Base-by-base conservation (phyloP, 2,329 filamentous ascomycete genomes). In the Colletotrichum sp. region DNA sequence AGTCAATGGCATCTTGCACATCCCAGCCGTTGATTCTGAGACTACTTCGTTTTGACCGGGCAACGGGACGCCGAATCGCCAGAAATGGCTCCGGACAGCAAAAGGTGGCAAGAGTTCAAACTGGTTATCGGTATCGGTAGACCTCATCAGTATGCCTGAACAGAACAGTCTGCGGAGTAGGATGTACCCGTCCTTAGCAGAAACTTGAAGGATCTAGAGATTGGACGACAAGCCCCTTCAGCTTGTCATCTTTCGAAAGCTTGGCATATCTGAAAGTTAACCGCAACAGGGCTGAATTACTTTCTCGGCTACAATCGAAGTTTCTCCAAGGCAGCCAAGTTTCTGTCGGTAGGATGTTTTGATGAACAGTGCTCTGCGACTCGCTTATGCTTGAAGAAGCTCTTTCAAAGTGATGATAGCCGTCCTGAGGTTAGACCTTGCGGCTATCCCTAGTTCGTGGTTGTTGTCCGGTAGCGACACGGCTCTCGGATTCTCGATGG, bases 41-140 rank as follows among this genome's bases (percentile, higher is more conserved):
- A 52, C n/a, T 13, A 3, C n/a, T 13, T 5, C 6, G 6, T 8
- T 52, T 21, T 1, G 0, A 21, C 44, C 2, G 4, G 44, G 44
- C 0, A 52, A 0, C 13, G 18, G 18, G 6, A 52, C n/a, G 10
- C 0, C 2, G 44, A 49, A 21, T 52, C 3, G n/a, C 6, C 6
- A 8, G 6, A 13, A 52, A 52, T 52, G 6, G 12, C 10, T 21
- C n/a, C 0, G 44, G 10, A 21, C 44, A 52, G 12, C 44, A 21
- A 0, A 21, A 13, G 44, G n/a, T 52, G n/a, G 44, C 6, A 8
- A 52, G 44, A 52, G 44, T 3, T 21, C 44, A 52, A 21, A 21
- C 10, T 21, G n/a, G 2, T 24, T 21, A 21, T 52, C n/a, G 44
- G 44, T 52, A 12, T 52, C 6, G n/a, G 1, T 13, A 21, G 12